phyloP scores from a whole-genome alignment of 352 stramenopile species.

The Phytophthora fragariae region DNA sequence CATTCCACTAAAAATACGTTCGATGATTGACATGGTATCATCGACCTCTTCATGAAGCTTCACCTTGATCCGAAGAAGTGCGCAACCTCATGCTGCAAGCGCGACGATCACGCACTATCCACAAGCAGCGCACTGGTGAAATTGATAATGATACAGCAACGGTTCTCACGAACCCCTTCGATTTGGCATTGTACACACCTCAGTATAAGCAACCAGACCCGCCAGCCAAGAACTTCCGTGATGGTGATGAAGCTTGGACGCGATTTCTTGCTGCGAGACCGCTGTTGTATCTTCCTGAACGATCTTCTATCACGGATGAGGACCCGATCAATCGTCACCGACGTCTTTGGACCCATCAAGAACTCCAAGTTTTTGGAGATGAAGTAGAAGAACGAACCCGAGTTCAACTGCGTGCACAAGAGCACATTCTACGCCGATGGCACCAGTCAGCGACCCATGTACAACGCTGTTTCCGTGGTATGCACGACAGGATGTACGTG shows the following conservation, averaged over 20 bases:
- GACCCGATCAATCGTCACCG: constrained; percentile 42
- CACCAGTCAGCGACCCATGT: constrained; percentile 45
- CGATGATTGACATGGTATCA: neutral
- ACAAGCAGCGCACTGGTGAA: neutral
- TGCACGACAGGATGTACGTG: constrained; percentile 45
- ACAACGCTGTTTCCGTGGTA: constrained; percentile 48
- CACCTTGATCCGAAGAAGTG: neutral
- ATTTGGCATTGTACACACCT: constrained; percentile 52
- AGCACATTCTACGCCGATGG: constrained; percentile 51
- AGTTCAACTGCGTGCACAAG: constrained; percentile 46
- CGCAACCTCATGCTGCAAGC: constrained; percentile 1
- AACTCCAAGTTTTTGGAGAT: constrained; percentile 54
- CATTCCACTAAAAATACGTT: constrained; percentile 38
- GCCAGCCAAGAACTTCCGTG: constrained; percentile 16
- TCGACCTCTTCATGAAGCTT: neutral
- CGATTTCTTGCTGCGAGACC: constrained; percentile 41
- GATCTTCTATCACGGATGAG: constrained; percentile 49
- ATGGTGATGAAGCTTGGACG: constrained; percentile 42
- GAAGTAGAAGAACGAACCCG: constrained; percentile 47
- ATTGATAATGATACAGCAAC: constrained; percentile 7
- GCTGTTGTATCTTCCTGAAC: constrained; percentile 60
- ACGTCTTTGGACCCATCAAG: constrained; percentile 53
- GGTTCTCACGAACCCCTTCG: constrained; percentile 28
- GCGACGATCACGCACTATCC: neutral
- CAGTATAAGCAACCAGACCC: constrained; percentile 40